Percentiles rank a stretch among this genome's conserved stretches.
Conservation (phyloP, 2,329 filamentous ascomycete species). For the Escovopsis sp. region DNA sequence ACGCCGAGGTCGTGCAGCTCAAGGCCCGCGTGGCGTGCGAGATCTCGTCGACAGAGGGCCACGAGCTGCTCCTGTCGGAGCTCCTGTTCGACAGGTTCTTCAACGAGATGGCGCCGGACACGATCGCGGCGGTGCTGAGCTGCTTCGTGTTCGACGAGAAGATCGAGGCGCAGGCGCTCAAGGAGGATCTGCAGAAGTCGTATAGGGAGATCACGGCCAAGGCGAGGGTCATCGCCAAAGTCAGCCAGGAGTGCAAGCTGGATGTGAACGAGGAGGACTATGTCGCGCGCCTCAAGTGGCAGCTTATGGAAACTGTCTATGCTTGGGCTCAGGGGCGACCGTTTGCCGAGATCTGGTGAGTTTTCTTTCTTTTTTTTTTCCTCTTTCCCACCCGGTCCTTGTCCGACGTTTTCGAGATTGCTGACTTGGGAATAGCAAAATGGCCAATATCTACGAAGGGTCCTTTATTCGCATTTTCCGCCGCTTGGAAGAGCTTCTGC, state of each 20-base stretch:
- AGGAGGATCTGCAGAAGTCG: slow-evolving; percentile 74
- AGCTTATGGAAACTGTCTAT: slow-evolving; percentile 93
- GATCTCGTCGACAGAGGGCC: slow-evolving; percentile 79
- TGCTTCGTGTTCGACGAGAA: slow-evolving; percentile 98
- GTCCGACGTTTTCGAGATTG: slow-evolving; percentile 7
- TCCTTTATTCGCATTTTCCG: slow-evolving; percentile 93
- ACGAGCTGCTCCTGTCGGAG: slow-evolving; percentile 86
- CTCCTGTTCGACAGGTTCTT: slow-evolving; percentile 95
- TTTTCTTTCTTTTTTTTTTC: slow-evolving; percentile 10
- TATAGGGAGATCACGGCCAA: slow-evolving; percentile 76
- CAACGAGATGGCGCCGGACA: slow-evolving; percentile 81
- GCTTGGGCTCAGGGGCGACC: slow-evolving; percentile 81
- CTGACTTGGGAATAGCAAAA: slow-evolving; percentile 51
- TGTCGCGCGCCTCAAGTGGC: slow-evolving; percentile 73
- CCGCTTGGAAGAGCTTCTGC: slow-evolving; percentile 79
- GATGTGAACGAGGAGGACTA: slow-evolving; percentile 93
- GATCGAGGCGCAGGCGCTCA: slow-evolving; percentile 59
- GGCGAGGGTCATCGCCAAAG: slow-evolving; percentile 78
- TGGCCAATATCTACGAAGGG: slow-evolving; percentile 97
- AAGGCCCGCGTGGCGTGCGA: slow-evolving; percentile 97
- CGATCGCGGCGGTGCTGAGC: slow-evolving; percentile 72
- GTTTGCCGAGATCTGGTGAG: slow-evolving; percentile 91
- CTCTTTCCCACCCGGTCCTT: no score
- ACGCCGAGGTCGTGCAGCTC: slow-evolving; percentile 85
- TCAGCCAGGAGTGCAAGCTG: slow-evolving; percentile 88